Evolutionary conservation across 176 grass and related monocot genomes (phyloP).

Genomic region (Pontederia crassipes): DNA sequence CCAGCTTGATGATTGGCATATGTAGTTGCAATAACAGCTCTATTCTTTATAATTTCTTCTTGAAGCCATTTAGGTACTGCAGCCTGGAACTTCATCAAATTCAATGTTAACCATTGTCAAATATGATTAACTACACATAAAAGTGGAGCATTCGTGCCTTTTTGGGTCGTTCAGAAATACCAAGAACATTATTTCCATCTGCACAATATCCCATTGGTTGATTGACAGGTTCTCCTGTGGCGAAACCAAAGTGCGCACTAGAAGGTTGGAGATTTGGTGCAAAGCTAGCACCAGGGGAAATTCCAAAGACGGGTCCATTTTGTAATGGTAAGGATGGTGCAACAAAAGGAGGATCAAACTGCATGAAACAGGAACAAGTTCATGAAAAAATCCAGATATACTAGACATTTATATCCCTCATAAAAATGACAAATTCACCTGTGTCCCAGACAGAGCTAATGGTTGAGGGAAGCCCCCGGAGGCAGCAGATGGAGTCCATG

Average conservation of each 20-base stretch:
- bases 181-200: constrained; percentile 41
- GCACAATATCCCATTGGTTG: constrained; percentile 36
- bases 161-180: constrained; percentile 58
- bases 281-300: constrained; percentile 42
- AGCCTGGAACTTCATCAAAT: constrained; percentile 35
- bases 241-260: constrained; percentile 57
- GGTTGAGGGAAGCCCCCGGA: constrained; percentile 42
- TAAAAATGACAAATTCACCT: constrained; percentile 22
- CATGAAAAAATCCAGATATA: constrained; percentile 4
- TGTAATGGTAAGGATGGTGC: constrained; percentile 16
- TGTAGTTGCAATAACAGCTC: constrained; percentile 32
- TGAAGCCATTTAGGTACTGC: constrained; percentile 93
- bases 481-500: constrained; percentile 54
- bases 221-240: constrained; percentile 28
- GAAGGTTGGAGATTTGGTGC: constrained; percentile 25
- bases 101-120: neutral
- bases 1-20: constrained; percentile 21
- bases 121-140: constrained; percentile 2
- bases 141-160: constrained; percentile 43
- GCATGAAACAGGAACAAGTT: constrained; percentile 22
- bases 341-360: constrained; percentile 55
- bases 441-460: constrained; percentile 38
- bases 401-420: neutral
- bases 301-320: constrained; percentile 40
- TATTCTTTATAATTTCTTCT: constrained; percentile 98